These are phyloP conservation scores for Pistacia integerrima DNA, from an alignment of 345 rosid species.

Conservation along the genomic window DNA sequence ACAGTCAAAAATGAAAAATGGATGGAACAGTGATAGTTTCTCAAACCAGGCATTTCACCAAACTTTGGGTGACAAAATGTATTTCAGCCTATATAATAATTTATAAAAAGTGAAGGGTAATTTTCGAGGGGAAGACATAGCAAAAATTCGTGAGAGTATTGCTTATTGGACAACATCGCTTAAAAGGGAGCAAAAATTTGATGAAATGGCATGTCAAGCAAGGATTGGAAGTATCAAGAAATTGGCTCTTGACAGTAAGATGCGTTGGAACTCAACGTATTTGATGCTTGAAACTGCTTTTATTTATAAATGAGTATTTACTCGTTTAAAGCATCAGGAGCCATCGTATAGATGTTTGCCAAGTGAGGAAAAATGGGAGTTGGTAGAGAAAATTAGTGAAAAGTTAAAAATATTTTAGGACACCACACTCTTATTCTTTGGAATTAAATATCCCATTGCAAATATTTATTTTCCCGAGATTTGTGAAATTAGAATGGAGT, in stretches of 20 bases:
- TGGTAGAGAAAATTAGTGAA: background rate
- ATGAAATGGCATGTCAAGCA: background rate
- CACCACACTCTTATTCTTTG: background rate
- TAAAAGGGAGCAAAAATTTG: conserved; percentile 2
- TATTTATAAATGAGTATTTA: background rate
- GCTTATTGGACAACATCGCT: background rate
- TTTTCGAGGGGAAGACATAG: no score
- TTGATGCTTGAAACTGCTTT: background rate
- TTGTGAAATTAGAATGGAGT: background rate
- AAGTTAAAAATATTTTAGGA: conserved; percentile 3
- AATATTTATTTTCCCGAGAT: conserved; percentile 17
- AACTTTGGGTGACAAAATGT: no score
- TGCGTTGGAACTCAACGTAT: background rate
- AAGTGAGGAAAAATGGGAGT: background rate
- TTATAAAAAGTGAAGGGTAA: no score
- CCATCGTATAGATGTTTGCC: background rate
- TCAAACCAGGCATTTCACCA: no score
- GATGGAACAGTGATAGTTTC: no score
- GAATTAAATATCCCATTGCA: background rate
- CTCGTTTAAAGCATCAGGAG: background rate
- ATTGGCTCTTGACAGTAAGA: background rate
- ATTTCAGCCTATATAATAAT: no score
- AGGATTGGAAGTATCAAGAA: background rate
- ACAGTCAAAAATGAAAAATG: no score
- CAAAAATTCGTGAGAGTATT: background rate